A percentile compares a stretch with the other conserved stretches of the same genome.
Evolutionary conservation across 371 early-diverging fungal genomes (phyloP).

Genomic region (Mucor circinelloides): DNA sequence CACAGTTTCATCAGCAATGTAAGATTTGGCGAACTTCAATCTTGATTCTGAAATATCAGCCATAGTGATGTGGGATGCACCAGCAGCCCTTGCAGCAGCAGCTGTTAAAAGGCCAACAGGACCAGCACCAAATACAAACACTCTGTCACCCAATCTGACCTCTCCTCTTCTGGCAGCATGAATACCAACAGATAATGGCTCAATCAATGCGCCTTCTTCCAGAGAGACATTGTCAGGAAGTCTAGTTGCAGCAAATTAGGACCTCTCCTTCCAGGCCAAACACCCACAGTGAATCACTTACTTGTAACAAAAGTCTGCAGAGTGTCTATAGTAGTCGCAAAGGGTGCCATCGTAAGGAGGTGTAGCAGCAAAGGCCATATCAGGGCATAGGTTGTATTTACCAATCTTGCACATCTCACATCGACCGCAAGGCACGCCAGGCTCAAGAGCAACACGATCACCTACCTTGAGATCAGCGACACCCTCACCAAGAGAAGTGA

Average conservation of each 20-base stretch:
- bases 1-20: constrained; percentile 45
- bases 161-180: constrained; percentile 63
- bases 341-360: constrained; percentile 58
- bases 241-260: constrained; percentile 13
- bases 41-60: constrained; percentile 32
- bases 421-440: constrained; percentile 71
- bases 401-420: constrained; percentile 57
- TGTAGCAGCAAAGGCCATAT: constrained; percentile 55
- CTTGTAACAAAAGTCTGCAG: constrained; percentile 58
- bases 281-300: constrained; percentile 23
- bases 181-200: constrained; percentile 51
- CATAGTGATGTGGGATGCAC: constrained; percentile 52
- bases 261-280: not conserved
- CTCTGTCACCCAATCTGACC: constrained; percentile 66
- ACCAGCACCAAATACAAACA: constrained; percentile 65
- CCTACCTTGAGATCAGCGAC: constrained; percentile 66
- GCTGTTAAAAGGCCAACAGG: constrained; percentile 58
- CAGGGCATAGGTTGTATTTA: constrained; percentile 53
- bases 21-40: constrained; percentile 52
- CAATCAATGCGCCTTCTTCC: constrained; percentile 58
- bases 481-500: constrained; percentile 58
- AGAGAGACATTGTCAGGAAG: constrained; percentile 57
- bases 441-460: constrained; percentile 66
- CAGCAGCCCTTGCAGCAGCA: constrained; percentile 57
- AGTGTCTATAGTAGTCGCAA: constrained; percentile 51